These are phyloP conservation scores for Funneliformis geosporum DNA, from an alignment of 192 early-diverging fungal genomes.

Conservation along the genomic window DNA sequence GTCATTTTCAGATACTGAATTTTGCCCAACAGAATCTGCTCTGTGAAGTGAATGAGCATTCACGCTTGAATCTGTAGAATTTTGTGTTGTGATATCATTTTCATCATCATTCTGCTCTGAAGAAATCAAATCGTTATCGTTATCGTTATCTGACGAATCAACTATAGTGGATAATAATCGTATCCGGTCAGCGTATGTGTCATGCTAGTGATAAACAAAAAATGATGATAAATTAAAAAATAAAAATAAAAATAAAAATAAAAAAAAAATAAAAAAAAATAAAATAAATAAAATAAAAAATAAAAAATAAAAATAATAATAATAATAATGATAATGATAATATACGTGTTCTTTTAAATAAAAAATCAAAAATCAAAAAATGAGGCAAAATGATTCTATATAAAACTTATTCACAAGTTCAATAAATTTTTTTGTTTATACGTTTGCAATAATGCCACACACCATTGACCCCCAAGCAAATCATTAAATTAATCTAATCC, in stretches of 20 bases:
- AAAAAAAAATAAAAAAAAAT: neutral
- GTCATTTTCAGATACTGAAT: neutral
- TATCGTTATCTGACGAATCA: neutral
- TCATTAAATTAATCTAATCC: too few relatives aligned
- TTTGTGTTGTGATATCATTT: neutral
- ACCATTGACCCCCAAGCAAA: too few relatives aligned
- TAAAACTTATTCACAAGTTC: too few relatives aligned
- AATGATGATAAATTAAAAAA: neutral
- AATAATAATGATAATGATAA: neutral
- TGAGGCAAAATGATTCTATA: too few relatives aligned
- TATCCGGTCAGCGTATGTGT: constrained; percentile 33
- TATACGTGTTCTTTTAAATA: too few relatives aligned
- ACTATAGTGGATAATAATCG: constrained; percentile 30
- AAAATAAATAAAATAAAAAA: neutral
- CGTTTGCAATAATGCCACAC: too few relatives aligned
- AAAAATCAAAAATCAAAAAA: too few relatives aligned
- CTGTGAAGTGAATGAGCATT: neutral
- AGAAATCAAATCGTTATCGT: neutral
- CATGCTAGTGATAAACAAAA: constrained; percentile 1
- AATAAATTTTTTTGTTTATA: too few relatives aligned
- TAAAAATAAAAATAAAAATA: neutral
- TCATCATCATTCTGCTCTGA: neutral
- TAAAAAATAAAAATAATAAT: neutral
- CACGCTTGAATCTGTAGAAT: neutral
- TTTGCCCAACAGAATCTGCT: neutral